Conservation (phyloP, 1,284 basidiomycete genomes). For the Baeospora myosura region DNA sequence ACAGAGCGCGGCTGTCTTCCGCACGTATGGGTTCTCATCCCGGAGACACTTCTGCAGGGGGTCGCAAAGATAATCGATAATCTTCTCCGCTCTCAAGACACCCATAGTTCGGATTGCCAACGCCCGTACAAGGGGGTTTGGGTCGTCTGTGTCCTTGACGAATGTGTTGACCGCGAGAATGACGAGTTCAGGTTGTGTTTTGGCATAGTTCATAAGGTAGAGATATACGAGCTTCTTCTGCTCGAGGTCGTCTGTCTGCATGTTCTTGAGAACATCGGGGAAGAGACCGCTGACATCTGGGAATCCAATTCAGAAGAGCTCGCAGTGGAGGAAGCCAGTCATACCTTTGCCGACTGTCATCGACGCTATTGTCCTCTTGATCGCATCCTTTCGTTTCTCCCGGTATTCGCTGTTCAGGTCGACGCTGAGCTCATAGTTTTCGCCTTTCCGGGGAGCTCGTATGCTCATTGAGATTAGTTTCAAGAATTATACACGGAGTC, state of each 20-base stretch:
- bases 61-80: constrained; percentile 95
- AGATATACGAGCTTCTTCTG: constrained; percentile 98
- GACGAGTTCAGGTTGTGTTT: constrained; percentile 94
- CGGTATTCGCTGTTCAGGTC: constrained; percentile 95
- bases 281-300: constrained; percentile 92
- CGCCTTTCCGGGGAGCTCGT: constrained; percentile 69
- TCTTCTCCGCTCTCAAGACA: constrained; percentile 94
- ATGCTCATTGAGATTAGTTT: constrained; percentile 61
- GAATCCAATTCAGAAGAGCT: constrained; percentile 2
- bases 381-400: constrained; percentile 95
- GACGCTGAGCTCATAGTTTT: constrained; percentile 91
- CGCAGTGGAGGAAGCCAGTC: constrained; percentile 14
- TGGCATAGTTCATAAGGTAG: constrained; percentile 98
- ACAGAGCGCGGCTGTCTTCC: constrained; percentile 93
- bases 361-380: constrained; percentile 92
- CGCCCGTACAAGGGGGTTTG: constrained; percentile 93
- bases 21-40: constrained; percentile 96
- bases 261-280: constrained; percentile 98
- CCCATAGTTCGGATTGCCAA: constrained; percentile 98
- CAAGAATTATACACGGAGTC: too few species aligned
- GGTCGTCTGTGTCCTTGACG: constrained; percentile 93
- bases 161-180: constrained; percentile 99
- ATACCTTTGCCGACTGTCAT: constrained; percentile 93
- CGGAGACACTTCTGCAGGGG: constrained; percentile 86
- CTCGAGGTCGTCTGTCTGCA: constrained; percentile 92